Evolutionary conservation across 495 filamentous ascomycete genomes (phyloP).

Genomic region (Penicillium waksmanii): DNA sequence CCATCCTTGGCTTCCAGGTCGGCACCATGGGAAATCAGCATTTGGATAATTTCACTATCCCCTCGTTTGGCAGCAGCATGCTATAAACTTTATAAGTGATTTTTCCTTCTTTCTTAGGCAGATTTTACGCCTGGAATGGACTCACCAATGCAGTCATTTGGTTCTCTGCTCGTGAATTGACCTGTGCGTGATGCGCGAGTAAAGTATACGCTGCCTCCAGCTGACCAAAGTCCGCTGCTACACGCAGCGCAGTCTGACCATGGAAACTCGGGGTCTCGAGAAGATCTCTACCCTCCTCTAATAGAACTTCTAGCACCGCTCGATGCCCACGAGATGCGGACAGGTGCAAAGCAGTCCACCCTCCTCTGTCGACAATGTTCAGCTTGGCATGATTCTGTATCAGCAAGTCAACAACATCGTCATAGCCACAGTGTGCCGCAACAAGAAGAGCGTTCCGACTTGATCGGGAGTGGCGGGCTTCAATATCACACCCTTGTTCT

Average conservation of each 20-base stretch:
- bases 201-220: constrained; percentile 28
- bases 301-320: constrained; percentile 38
- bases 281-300: constrained; percentile 31
- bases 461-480: constrained; percentile 39
- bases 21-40: constrained; percentile 39
- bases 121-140: neutral
- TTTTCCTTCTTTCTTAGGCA: neutral
- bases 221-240: constrained; percentile 38
- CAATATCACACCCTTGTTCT: constrained; percentile 40
- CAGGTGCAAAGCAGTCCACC: constrained; percentile 47
- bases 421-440: constrained; percentile 52
- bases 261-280: constrained; percentile 37
- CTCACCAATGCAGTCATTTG: constrained; percentile 39
- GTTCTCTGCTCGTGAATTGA: constrained; percentile 42
- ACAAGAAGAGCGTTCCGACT: constrained; percentile 48
- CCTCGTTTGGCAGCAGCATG: constrained; percentile 45
- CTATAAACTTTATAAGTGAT: neutral
- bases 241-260: constrained; percentile 41
- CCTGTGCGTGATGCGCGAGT: constrained; percentile 32
- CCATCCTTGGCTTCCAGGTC: constrained; percentile 48
- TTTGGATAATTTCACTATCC: constrained; percentile 35
- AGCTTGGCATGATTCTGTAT: constrained; percentile 42
- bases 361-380: constrained; percentile 36
- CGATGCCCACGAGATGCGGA: constrained; percentile 49
- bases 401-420: constrained; percentile 44